Base-by-base conservation (phyloP, 176 grass and related monocot genomes). In the Lolium rigidum region DNA sequence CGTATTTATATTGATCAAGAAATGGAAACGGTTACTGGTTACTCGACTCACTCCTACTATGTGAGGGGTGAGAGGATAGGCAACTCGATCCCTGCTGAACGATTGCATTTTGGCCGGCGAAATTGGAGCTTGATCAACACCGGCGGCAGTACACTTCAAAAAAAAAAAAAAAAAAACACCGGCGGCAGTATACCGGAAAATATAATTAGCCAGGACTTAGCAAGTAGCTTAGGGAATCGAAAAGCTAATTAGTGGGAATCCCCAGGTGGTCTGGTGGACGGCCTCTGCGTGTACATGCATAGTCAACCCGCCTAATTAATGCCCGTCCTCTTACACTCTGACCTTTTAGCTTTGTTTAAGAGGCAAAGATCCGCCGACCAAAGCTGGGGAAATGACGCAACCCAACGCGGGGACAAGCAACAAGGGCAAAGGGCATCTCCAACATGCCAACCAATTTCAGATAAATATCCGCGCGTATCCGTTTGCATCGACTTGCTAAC, bases 251-350 rank as follows among this genome's bases (percentile, higher is more conserved):
- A 21, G 2, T 62, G 82, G 24, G 68, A 57, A 68, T 85, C 83
- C 77, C 77, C 25, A 89, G 58, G 57, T 35, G 11, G 87, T 16
- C 31, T 16, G 55, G 55, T 87, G 26, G 67, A 58, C 6, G 55
- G 43, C 52, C 46, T 48, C 46, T 10, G 52, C 48, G 24, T 26
- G 10, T 1, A 15, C 9, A 43, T 39, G 44, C 41, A 65, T 5
- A 28, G 65, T 84, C 87, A 88, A 88, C 75, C 55, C 41, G 10
- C 63, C 74, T 28, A 43, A 61, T 70, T 9, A 78, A 78, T 71
- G 63, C 80, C 11, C 16, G 21, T 38, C 7, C 3, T 14, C 14
- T 14, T 43, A 12, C 58, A 4, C 28, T 39, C 52, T 73, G 38
- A 48, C 22, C 52, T 28, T 16, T 20, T 20, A 25, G 2, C 39